A percentile compares a stretch with the other conserved stretches of the same genome.
These are phyloP conservation scores for Aspergillus transmontanensis DNA, from an alignment of 2,329 filamentous ascomycete genomes.

Conservation along the genomic window DNA sequence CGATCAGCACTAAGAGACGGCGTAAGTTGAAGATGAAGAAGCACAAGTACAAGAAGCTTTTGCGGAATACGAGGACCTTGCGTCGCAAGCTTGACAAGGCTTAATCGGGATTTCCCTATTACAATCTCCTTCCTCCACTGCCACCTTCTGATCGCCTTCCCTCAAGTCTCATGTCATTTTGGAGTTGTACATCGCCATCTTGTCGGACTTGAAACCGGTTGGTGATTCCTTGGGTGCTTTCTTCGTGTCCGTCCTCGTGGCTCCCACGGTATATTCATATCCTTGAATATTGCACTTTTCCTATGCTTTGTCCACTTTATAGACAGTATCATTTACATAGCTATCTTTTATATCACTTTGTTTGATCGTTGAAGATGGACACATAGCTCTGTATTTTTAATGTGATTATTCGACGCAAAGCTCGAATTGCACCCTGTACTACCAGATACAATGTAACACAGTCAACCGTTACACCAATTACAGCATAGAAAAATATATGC, in stretches of 20 bases:
- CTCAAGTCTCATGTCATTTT: neutral
- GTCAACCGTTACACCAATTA: neutral
- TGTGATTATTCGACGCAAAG: neutral
- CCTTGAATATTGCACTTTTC: conserved; percentile 6
- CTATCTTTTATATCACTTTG: neutral
- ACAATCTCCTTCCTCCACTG: conserved; percentile 12
- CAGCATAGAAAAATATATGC: neutral
- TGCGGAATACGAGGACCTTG: conserved; percentile 86
- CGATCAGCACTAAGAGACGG: conserved; percentile 90
- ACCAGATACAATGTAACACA: neutral
- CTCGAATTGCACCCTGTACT: neutral
- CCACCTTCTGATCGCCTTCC: neutral
- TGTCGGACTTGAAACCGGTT: neutral
- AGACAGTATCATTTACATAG: conserved; percentile 20
- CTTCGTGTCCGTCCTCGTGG: neutral
- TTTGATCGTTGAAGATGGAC: neutral
- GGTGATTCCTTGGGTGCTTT: neutral
- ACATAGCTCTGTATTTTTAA: conserved; percentile 4
- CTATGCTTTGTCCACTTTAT: conserved; percentile 12
- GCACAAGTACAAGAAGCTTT: conserved; percentile 99
- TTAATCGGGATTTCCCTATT: conserved; percentile 22
- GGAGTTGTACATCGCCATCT: neutral
- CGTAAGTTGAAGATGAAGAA: conserved; percentile 99
- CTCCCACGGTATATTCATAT: conserved; percentile 6
- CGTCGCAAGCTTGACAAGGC: conserved; percentile 79